Base-by-base conservation (phyloP, 352 stramenopile genomes). In the Phytopythium sindhum region DNA sequence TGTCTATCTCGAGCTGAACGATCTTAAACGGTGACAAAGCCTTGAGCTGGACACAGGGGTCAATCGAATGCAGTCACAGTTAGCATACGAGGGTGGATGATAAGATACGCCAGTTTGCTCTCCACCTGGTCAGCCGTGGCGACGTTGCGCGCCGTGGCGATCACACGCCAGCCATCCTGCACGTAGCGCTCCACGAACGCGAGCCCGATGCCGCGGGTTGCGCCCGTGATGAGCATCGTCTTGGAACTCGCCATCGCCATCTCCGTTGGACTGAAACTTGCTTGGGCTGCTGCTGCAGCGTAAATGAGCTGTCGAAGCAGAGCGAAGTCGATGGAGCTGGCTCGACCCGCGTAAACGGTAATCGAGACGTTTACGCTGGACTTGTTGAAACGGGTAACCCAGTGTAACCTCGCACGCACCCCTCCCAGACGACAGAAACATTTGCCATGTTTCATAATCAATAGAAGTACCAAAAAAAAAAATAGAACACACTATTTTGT, bases 191-290 rank as follows among this genome's bases (percentile, higher is more conserved):
- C 50, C 28, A 62, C 75, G 19, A 86, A 65, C 26, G 65, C 56
- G 42, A 86, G 65, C 0, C 77, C n/a, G n/a, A n/a, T n/a, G 56
- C 77, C 77, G 26, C 74, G 73, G 42, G 61, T 78, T 33, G 62
- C 70, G 55, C 77, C 77, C 7, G 72, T 86, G 66, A 86, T 77
- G 31, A 83, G 65, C 37, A 84, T 70, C 8, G 68, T 79, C 60
- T 80, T 80, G 42, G 62, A 70, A 26, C 53, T 57, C 24, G 48
- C 24, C 33, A 28, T 41, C 33, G 50, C 11, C 33, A 37, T 57
- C 42, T 48, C 42, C 24, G 2, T 8, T 14, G 42, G 14, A 12
- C 19, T 48, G 6, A 5, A 24, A 26, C 19, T 48, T 48, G 42
- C 21, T 48, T 23, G 42, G 9, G 21, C 19, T n/a, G 42, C 12